Evolutionary conservation across 2,329 filamentous ascomycete species (phyloP).

Genomic region (Trichoderma hamatum): DNA sequence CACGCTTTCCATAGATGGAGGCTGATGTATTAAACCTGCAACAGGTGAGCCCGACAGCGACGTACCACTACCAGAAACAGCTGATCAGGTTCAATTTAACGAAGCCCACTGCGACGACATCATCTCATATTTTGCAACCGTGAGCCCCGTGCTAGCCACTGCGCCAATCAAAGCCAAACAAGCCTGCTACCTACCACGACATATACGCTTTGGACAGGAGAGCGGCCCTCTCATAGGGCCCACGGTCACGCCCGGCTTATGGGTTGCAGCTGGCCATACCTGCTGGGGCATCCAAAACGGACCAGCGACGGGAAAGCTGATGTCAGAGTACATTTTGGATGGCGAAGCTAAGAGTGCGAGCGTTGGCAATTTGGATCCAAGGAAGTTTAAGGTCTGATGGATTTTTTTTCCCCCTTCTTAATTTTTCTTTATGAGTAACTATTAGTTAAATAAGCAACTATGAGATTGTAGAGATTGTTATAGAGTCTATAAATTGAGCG

Average conservation of each 20-base stretch:
- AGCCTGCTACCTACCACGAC: constrained; percentile 90
- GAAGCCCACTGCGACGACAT: constrained; percentile 80
- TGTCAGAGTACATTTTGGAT: constrained; percentile 79
- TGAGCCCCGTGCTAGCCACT: constrained; percentile 67
- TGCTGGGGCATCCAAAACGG: constrained; percentile 99
- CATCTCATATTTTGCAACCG: constrained; percentile 71
- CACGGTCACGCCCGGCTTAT: constrained; percentile 72
- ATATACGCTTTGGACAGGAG: constrained; percentile 63
- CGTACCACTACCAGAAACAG: constrained; percentile 73
- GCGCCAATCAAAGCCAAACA: constrained; percentile 75
- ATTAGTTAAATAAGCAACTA: not conserved
- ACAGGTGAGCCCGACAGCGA: constrained; percentile 74
- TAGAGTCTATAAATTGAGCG: not conserved
- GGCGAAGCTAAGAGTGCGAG: constrained; percentile 69
- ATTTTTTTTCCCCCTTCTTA: not conserved
- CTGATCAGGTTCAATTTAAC: constrained; percentile 77
- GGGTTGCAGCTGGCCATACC: constrained; percentile 86
- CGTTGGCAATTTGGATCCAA: constrained; percentile 68
- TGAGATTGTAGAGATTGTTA: not conserved
- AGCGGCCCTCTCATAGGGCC: constrained; percentile 74
- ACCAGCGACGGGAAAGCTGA: constrained; percentile 80
- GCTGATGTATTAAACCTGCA: constrained; percentile 8
- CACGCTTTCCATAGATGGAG: not conserved
- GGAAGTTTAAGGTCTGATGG: constrained; percentile 58
- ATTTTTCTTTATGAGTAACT: not conserved